These are phyloP conservation scores for Gonapodya prolifera DNA, from an alignment of 192 early-diverging fungal genomes.

Conservation along the genomic window DNA sequence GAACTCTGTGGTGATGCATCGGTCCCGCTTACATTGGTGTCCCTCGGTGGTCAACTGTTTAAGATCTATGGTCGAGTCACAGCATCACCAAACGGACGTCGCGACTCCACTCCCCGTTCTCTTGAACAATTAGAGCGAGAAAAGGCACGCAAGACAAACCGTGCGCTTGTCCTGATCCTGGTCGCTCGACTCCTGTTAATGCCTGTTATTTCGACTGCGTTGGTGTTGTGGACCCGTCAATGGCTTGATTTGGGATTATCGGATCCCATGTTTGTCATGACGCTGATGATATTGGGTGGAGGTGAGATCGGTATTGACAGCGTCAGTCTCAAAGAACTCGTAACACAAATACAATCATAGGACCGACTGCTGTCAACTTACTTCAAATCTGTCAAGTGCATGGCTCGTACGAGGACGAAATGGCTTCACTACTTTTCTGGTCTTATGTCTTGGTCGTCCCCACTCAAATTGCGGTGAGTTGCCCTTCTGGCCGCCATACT, in stretches of 20 bases:
- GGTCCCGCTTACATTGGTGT: constrained; percentile 62
- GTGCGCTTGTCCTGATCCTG: constrained; percentile 16
- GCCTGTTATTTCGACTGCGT: constrained; percentile 20
- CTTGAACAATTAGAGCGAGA: neutral
- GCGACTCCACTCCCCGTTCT: neutral
- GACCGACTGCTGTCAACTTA: constrained; percentile 59
- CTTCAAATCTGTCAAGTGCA: constrained; percentile 56
- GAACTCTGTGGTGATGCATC: constrained; percentile 62
- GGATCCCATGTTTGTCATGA: constrained; percentile 53
- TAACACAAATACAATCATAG: neutral
- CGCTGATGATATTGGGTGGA: constrained; percentile 2
- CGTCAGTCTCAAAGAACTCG: neutral
- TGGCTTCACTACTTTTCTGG: constrained; percentile 53
- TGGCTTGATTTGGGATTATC: constrained; percentile 28
- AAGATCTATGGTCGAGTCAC: constrained; percentile 6
- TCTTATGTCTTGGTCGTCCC: constrained; percentile 41
- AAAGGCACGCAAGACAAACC: neutral
- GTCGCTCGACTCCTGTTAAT: constrained; percentile 29
- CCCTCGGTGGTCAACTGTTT: constrained; percentile 58
- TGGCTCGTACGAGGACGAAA: constrained; percentile 54
- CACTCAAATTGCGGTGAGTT: constrained; percentile 11
- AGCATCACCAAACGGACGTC: neutral
- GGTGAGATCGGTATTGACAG: neutral
- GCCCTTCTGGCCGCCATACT: neutral
- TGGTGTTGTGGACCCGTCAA: constrained; percentile 23